Base-by-base conservation (phyloP, 2,329 filamentous ascomycete genomes). In the Monilinia polystroma region DNA sequence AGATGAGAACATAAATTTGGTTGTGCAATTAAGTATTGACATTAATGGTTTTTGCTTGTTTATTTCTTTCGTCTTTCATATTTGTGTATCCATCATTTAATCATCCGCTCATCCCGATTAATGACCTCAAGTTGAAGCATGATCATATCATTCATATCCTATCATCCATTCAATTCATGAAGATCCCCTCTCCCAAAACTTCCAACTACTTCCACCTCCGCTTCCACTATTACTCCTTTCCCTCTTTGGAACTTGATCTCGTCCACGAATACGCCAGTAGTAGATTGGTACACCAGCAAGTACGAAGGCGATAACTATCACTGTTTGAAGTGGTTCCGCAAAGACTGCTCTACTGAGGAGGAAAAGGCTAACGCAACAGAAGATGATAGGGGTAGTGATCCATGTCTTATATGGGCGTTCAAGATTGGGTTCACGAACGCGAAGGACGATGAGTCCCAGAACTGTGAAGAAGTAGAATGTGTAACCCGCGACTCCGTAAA, bases 391-490 rank as follows among this genome's bases (percentile, higher is more conserved):
- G 2, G 95, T 99, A 0, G 90, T 90, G 75, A 99, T 97, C 95
- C 94, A 99, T 3, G 93, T 97, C 77, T 88, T 89, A 79, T 99
- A 99, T 0, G 95, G 94, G 35, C 95, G 82, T 77, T 97, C 93
- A 56, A 99, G 84, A 69, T 89, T 83, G 4, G 95, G 95, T 78
- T 99, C 95, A 69, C 85, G 86, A 41, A 98, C 92, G 41, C 95
- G 85, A 69, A 99, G 82, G 63, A 99, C 86, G 70, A 99, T 97
- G 59, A 99, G 83, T 0, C 95, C 95, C 0, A 99, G 85, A 0
- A 99, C 95, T 0, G 94, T 96, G 66, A 96, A 81, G 78, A 99
- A 99, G 80, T 99, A 99, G 77, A 99, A 99, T 0, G 92, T 92
- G 77, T 99, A 99, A 18, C 93, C 93, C 0, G 95, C 95, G 16